Percentiles rank a stretch among this genome's conserved stretches.
phyloP scores from a whole-genome alignment of 352 stramenopile species.

The Globisporangium canariense region DNA sequence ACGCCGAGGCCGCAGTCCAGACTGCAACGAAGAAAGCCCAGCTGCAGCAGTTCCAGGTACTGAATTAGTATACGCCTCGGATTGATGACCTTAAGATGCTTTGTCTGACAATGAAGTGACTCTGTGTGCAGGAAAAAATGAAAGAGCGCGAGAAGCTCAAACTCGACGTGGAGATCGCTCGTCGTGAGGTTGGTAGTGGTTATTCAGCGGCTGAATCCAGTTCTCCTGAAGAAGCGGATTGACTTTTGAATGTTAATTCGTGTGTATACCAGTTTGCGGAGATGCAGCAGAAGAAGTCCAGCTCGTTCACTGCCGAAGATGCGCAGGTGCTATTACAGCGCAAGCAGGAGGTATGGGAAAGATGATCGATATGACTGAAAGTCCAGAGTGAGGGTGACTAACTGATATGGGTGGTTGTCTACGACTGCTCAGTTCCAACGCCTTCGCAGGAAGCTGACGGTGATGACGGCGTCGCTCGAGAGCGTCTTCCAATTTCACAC shows the following conservation, averaged over 20 bases:
- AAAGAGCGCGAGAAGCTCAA: slow-evolving; percentile 29
- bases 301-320: neutral
- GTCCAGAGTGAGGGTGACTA: neutral
- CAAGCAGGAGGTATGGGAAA: slow-evolving; percentile 14
- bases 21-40: slow-evolving; percentile 33
- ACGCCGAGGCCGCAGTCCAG: slow-evolving; percentile 25
- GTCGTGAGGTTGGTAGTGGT: slow-evolving; percentile 23
- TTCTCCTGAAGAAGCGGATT: neutral
- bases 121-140: slow-evolving; percentile 23
- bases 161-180: slow-evolving; percentile 25
- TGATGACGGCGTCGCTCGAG: slow-evolving; percentile 37
- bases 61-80: no score
- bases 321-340: neutral
- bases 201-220: neutral
- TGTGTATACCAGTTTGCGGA: slow-evolving; percentile 15
- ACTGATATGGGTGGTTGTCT: neutral
- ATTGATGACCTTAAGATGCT: no score
- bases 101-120: neutral
- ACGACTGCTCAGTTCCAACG: slow-evolving; percentile 25
- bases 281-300: neutral
- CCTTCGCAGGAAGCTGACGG: slow-evolving; percentile 28
- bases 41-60: slow-evolving; percentile 32
- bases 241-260: neutral
- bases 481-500: slow-evolving; percentile 50
- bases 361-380: neutral